A percentile compares a stretch with the other conserved stretches of the same genome.
phyloP scores from a whole-genome alignment of 257 asterid genomes.

The Paulownia fortunei region DNA sequence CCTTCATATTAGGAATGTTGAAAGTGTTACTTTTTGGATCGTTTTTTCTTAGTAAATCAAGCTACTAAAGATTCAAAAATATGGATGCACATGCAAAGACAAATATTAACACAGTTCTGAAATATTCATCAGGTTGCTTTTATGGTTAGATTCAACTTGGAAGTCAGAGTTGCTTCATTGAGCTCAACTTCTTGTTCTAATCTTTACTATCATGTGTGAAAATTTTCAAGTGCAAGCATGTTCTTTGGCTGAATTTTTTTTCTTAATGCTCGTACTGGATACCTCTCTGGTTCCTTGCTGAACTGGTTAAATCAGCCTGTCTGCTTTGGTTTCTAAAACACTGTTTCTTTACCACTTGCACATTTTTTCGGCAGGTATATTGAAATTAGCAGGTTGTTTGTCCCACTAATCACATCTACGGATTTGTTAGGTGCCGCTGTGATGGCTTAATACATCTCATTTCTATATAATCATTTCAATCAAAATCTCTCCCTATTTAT shows the following conservation, averaged over 20 bases:
- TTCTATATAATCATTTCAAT: not conserved
- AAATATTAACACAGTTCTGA: not conserved
- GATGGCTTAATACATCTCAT: not conserved
- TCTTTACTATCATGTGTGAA: not conserved
- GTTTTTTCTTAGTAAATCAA: not conserved
- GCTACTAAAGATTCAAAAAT: not conserved
- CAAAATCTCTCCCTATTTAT: not conserved
- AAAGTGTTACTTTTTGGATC: not conserved
- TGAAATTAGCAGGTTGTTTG: not conserved
- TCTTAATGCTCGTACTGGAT: too few species aligned
- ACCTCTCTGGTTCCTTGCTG: not conserved
- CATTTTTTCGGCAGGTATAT: not conserved
- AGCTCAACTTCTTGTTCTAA: not conserved
- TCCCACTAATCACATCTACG: not conserved
- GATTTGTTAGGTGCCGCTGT: not conserved
- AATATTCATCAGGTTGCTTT: not conserved
- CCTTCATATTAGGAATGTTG: not conserved
- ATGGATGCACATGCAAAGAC: not conserved
- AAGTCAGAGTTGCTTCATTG: not conserved
- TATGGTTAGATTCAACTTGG: not conserved
- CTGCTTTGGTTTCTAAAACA: not conserved
- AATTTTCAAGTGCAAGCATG: not conserved
- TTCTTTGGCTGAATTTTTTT: not conserved
- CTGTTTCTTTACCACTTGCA: not conserved
- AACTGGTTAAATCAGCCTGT: not conserved